Percentiles rank a stretch among this genome's conserved stretches.
phyloP scores from a whole-genome alignment of 768 basidiomycete genomes.

The Boletus speciosus region DNA sequence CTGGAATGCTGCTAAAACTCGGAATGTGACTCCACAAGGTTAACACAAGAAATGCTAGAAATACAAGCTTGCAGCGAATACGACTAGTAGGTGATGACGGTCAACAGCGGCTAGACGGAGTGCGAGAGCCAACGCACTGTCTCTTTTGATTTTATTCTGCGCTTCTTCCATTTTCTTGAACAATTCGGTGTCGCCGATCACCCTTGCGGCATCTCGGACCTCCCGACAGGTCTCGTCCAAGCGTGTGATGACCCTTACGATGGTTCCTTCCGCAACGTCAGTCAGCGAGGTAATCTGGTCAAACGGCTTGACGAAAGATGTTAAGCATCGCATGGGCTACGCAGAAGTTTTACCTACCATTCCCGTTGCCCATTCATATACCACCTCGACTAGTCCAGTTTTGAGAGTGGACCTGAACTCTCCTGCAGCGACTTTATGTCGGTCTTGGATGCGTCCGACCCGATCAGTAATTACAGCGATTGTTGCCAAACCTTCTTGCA shows the following conservation, averaged over 20 bases:
- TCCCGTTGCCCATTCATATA: constrained; percentile 99
- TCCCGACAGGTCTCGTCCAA: constrained; percentile 97
- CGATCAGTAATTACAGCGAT: constrained; percentile 77
- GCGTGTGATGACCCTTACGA: constrained; percentile 93
- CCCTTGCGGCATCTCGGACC: constrained; percentile 93
- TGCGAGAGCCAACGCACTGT: constrained; percentile 61
- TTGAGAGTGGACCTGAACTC: constrained; percentile 80
- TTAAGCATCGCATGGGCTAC: neutral
- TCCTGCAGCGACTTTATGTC: constrained; percentile 72
- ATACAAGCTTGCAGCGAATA: constrained; percentile 85
- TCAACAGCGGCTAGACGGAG: constrained; percentile 1
- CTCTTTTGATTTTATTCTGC: constrained; percentile 90
- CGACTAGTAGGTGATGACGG: constrained; percentile 45
- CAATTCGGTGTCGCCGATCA: constrained; percentile 92
- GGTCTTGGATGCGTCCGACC: constrained; percentile 76
- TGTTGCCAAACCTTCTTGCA: constrained; percentile 75
- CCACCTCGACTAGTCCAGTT: constrained; percentile 91
- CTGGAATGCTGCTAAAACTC: constrained; percentile 21
- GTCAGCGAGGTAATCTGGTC: constrained; percentile 90
- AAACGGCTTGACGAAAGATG: constrained; percentile 65
- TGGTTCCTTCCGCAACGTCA: constrained; percentile 94
- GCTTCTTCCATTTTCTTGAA: constrained; percentile 99
- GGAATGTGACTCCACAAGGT: constrained; percentile 8
- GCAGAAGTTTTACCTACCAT: constrained; percentile 61
- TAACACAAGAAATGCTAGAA: constrained; percentile 44